These are phyloP conservation scores for Petrea volubilis DNA, from an alignment of 257 asterid species.

Conservation along the genomic window DNA sequence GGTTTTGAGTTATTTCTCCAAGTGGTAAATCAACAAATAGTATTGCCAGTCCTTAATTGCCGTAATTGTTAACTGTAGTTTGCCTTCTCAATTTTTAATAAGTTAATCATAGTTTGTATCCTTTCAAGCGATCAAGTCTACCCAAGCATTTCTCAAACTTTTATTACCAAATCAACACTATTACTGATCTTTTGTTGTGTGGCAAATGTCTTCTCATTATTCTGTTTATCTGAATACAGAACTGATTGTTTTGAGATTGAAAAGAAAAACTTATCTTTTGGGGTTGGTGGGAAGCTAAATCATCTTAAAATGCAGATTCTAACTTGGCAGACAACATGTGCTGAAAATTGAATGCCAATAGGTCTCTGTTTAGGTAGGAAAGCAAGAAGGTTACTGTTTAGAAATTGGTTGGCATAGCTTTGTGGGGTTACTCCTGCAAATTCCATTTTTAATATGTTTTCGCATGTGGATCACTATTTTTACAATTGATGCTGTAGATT, in stretches of 20 bases:
- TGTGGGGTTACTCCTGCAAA: too few relatives aligned
- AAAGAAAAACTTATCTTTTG: background rate
- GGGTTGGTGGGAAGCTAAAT: background rate
- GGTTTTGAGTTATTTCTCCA: background rate
- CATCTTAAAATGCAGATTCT: background rate
- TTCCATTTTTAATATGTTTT: background rate
- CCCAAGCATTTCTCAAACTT: background rate
- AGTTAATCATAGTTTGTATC: constrained; percentile 3
- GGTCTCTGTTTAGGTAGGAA: background rate
- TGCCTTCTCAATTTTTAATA: background rate
- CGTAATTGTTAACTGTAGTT: background rate
- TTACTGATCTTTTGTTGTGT: background rate
- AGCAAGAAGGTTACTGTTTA: too few relatives aligned
- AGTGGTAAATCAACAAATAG: background rate
- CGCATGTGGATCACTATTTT: background rate
- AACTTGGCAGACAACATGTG: background rate
- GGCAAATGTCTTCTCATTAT: background rate
- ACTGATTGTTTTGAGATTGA: background rate
- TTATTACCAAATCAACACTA: constrained; percentile 1
- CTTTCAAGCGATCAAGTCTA: background rate
- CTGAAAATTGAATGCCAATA: background rate
- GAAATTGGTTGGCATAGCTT: too few relatives aligned
- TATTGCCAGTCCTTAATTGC: constrained; percentile 2
- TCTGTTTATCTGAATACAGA: constrained; percentile 1
- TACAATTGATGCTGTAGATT: background rate